Percentiles rank a stretch among this genome's conserved stretches.
Evolutionary conservation across 2,329 filamentous ascomycete species (phyloP).

Genomic region (Dothideomycetes sp.): DNA sequence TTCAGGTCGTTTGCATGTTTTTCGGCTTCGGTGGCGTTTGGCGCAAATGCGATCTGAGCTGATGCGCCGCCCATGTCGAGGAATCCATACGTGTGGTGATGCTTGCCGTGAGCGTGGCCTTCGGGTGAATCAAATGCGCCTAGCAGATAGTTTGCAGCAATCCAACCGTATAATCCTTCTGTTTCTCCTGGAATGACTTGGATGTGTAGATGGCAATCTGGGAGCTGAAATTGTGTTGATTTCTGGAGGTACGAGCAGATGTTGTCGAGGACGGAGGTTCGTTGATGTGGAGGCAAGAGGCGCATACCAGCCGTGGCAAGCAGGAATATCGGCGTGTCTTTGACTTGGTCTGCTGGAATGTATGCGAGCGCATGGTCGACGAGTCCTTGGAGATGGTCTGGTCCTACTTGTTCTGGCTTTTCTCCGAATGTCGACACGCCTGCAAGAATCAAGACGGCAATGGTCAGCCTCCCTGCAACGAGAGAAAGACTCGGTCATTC

Average conservation of each 20-base stretch:
- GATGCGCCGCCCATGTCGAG: conserved; percentile 97
- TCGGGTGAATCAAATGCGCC: conserved; percentile 77
- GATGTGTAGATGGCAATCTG: conserved; percentile 82
- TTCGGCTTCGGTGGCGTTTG: conserved; percentile 79
- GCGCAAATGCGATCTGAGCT: conserved; percentile 94
- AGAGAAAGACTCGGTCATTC: too few species aligned
- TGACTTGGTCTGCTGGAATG: conserved; percentile 65
- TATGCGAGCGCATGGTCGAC: conserved; percentile 72
- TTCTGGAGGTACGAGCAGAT: conserved; percentile 74
- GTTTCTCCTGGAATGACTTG: conserved; percentile 95
- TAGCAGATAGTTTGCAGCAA: conserved; percentile 90
- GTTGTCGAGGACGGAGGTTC: conserved; percentile 60
- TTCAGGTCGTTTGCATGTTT: conserved; percentile 88
- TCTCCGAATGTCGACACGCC: conserved; percentile 81
- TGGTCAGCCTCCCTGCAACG: too few species aligned
- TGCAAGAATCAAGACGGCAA: too few species aligned
- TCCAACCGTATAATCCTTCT: conserved; percentile 93
- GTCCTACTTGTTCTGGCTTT: conserved; percentile 64
- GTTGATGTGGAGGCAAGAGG: conserved; percentile 64
- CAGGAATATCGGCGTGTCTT: conserved; percentile 84
- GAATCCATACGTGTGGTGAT: conserved; percentile 92
- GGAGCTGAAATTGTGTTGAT: conserved; percentile 71
- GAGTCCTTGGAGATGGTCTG: conserved; percentile 69
- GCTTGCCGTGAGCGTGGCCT: conserved; percentile 70
- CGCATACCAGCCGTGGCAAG: conserved; percentile 96